Evolutionary conservation across 2,329 filamentous ascomycete genomes (phyloP).

Genomic region (Ceratocystis ficicola): DNA sequence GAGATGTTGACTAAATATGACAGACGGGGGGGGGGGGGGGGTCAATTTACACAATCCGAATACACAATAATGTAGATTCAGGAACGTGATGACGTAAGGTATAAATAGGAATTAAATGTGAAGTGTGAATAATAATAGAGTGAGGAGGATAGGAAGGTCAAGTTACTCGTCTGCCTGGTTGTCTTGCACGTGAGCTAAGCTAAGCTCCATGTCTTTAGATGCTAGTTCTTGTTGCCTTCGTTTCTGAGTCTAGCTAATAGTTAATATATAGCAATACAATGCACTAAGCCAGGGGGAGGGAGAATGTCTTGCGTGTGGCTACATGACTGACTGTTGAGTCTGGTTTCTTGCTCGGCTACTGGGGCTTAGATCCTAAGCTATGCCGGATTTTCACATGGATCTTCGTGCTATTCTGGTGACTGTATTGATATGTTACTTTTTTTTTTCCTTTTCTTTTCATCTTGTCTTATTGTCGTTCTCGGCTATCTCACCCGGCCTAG

Average conservation of each 20-base stretch:
- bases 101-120: too few species aligned
- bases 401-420: not conserved
- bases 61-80: too few species aligned
- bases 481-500: conserved; percentile 2
- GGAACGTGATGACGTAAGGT: too few species aligned
- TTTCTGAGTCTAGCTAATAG: not conserved
- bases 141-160: too few species aligned
- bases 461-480: not conserved
- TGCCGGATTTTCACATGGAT: conserved; percentile 11
- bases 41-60: too few species aligned
- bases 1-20: not conserved
- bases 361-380: conserved; percentile 8
- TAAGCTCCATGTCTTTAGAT: not conserved
- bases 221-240: not conserved
- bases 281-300: not conserved
- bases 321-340: not conserved
- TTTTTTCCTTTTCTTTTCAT: not conserved
- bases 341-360: not conserved
- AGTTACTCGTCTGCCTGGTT: not conserved
- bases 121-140: too few species aligned
- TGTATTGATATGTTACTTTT: not conserved
- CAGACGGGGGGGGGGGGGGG: not conserved
- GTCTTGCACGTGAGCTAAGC: not conserved
- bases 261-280: not conserved
- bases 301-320: not conserved